Evolutionary conservation across 176 grass and related monocot species (phyloP), one percentile per base, ranked within the genome.

Genomic region (Poa pratensis): DNA sequence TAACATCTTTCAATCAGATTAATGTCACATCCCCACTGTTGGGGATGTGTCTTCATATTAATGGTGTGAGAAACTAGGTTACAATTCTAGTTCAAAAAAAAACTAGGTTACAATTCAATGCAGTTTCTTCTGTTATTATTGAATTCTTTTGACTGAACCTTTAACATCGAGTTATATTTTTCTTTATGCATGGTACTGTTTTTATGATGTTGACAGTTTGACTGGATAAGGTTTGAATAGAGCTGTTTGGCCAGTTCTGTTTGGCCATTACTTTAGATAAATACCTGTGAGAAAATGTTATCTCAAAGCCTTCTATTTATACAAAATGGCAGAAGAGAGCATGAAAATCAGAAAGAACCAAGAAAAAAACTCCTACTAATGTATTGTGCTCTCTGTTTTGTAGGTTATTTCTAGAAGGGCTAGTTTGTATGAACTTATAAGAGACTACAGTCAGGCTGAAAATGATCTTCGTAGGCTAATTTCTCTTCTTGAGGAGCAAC

Each of bases 321-420:
- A 49, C 22, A 49, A 30, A 80, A 65, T 48, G 60, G 18, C 23
- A 27, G 24, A 75, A 24, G 15, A 45, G 43, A 73, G 39, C 14
- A 64, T 32, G 9, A 6, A 65, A 30, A 32, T 45, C 49, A 80
- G 42, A 79, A 65, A 30, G 17, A 65, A 65, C 26, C 53, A 45
- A 34, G 75, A 28, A 60, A 66, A 70, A 35, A 28, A 13, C 6
- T 57, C 76, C 45, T 71, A 71, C 69, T 49, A 54, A 80, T n/a
- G 35, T 40, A 19, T 63, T 45, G 63, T 74, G 66, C 54, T 87
- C 82, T 8, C 32, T 92, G 23, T 59, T 60, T 80, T 92, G 54
- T 58, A 98, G 96, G 96, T 88, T 71, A 80, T 98, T 89, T 98
- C 96, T 70, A 88, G 93, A 88, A 98, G 96, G 53, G 94, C 93